These are phyloP conservation scores for Boechera retrofracta DNA, from an alignment of 345 rosid species.

Conservation along the genomic window DNA sequence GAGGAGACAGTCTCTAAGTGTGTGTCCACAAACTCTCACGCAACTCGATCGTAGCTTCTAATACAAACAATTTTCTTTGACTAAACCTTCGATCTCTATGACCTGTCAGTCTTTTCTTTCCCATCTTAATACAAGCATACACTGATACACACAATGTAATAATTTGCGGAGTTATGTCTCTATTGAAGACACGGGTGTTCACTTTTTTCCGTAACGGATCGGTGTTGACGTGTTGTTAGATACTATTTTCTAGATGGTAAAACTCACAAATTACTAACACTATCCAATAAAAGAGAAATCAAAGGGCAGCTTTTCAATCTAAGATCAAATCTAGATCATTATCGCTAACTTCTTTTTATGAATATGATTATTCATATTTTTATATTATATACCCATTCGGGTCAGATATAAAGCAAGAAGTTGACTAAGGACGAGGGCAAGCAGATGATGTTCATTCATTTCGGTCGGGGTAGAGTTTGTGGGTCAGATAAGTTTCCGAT, in stretches of 20 bases:
- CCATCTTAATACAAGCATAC: constrained; percentile 23
- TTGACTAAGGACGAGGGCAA: neutral
- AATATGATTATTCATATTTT: neutral
- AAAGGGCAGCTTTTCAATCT: neutral
- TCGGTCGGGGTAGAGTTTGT: neutral
- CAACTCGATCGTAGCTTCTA: constrained; percentile 5
- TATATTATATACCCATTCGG: neutral
- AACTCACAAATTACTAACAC: neutral
- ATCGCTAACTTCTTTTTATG: neutral
- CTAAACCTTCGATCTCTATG: constrained; percentile 28
- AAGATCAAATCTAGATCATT: neutral
- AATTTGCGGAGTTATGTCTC: neutral
- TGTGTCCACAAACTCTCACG: constrained; percentile 40
- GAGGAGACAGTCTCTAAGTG: constrained; percentile 31
- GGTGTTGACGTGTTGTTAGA: neutral
- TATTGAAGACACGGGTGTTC: constrained; percentile 14
- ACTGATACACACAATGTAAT: constrained; percentile 15
- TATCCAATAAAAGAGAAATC: neutral
- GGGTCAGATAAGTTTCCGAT: constrained; percentile 2
- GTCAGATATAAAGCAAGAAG: too few species aligned
- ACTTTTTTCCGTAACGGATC: neutral
- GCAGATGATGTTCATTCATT: constrained; percentile 16
- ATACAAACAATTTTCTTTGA: constrained; percentile 20
- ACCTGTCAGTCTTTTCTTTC: constrained; percentile 22
- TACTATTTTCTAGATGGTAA: neutral